Evolutionary conservation across 306 rosid species (phyloP).

Genomic region (apple (Malus domestica)): DNA sequence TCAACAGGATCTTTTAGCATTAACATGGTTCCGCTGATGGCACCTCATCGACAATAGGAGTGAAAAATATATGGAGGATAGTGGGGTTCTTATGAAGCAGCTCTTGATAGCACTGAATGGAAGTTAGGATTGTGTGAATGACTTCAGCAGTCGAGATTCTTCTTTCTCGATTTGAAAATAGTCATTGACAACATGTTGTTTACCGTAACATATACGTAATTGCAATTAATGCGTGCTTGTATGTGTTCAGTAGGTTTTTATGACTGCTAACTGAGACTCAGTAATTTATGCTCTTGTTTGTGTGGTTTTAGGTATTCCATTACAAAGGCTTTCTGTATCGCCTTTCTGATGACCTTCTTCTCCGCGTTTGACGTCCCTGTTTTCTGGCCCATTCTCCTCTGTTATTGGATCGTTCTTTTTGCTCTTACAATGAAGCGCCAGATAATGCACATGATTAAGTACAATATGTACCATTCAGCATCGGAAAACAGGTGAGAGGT

Average conservation of each 20-base stretch:
- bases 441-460: conserved; percentile 62
- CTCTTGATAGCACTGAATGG: background rate
- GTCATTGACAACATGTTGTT: background rate
- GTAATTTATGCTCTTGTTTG: background rate
- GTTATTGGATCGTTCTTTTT: conserved; percentile 57
- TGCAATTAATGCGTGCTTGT: background rate
- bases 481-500: conserved; percentile 53
- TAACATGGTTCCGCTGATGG: background rate
- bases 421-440: conserved; percentile 74
- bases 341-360: conserved; percentile 58
- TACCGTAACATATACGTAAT: background rate
- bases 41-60: background rate
- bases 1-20: background rate
- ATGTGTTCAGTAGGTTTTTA: background rate
- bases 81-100: background rate
- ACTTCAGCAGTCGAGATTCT: background rate
- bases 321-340: conserved; percentile 56
- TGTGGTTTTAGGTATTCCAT: conserved; percentile 53
- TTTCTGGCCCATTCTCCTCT: conserved; percentile 67
- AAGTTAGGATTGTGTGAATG: background rate
- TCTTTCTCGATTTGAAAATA: background rate
- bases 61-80: background rate
- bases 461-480: conserved; percentile 56
- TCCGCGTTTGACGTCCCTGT: conserved; percentile 58
- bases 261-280: background rate